Percentiles rank a stretch among this genome's conserved stretches.
Conservation (phyloP, 2,329 filamentous ascomycete genomes). For the Trichophyton equinum region DNA sequence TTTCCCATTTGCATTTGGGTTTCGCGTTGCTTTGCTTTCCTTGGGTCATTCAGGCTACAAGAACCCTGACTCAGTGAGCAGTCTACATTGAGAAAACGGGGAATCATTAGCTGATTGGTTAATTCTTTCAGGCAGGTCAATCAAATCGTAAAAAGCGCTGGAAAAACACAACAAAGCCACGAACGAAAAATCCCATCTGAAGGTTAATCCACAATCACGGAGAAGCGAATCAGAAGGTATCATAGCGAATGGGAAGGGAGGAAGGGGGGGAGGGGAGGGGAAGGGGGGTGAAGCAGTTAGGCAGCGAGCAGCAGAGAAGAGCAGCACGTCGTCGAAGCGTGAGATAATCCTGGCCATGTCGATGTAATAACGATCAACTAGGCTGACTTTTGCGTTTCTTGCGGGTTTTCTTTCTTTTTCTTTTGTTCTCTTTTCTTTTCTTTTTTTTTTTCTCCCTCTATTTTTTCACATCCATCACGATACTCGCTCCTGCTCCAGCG, state of each 20-base stretch:
- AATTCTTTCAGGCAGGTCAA: constrained; percentile 15
- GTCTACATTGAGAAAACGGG: constrained; percentile 25
- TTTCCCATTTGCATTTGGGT: no score
- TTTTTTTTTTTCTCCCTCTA: not conserved
- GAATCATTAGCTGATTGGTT: constrained; percentile 20
- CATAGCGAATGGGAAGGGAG: not conserved
- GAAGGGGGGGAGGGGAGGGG: not conserved
- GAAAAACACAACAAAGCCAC: not conserved
- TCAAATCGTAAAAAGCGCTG: constrained; percentile 1
- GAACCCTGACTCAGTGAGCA: constrained; percentile 38
- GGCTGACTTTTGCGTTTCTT: not conserved
- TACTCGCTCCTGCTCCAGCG: no score
- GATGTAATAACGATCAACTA: not conserved
- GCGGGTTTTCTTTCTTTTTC: not conserved
- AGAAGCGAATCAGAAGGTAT: not conserved
- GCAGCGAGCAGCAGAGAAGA: not conserved
- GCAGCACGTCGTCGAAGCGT: not conserved
- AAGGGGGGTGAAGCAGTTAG: not conserved
- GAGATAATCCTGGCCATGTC: not conserved
- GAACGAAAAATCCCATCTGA: not conserved
- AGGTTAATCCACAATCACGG: not conserved
- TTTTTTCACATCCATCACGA: no score
- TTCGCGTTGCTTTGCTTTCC: not conserved
- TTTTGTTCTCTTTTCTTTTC: not conserved
- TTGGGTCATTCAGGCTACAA: constrained; percentile 21